These are phyloP conservation scores for Dioscorea dumetorum DNA, from an alignment of 106 monocot genomes.

Conservation along the genomic window DNA sequence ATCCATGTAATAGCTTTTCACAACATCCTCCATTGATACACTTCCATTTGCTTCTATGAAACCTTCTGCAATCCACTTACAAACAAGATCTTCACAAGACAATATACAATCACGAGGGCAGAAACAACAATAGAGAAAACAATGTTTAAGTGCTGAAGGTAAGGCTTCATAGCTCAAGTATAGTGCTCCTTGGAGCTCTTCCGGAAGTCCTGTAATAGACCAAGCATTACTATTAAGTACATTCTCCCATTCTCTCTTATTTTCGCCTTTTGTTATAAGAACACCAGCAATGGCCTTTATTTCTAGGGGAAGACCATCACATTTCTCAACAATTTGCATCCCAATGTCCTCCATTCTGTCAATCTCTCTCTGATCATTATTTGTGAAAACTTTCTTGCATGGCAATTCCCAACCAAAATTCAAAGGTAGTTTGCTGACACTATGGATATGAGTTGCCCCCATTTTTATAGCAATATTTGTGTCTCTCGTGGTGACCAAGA, in stretches of 20 bases:
- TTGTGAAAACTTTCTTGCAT: conserved; percentile 5
- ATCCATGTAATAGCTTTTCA: too few relatives aligned
- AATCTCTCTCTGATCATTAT: not conserved
- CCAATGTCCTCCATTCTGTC: conserved; percentile 16
- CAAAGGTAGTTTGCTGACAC: conserved; percentile 4
- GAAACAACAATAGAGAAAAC: too few relatives aligned
- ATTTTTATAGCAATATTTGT: conserved; percentile 13
- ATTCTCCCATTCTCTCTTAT: conserved; percentile 12
- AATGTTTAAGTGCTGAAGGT: too few relatives aligned
- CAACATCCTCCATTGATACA: too few relatives aligned
- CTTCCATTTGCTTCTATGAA: too few relatives aligned
- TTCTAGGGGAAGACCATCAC: conserved; percentile 36
- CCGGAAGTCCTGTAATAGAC: conserved; percentile 15
- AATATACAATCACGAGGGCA: too few relatives aligned
- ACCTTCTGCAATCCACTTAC: too few relatives aligned
- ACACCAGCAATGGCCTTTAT: conserved; percentile 34
- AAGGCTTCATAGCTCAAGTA: conserved; percentile 29
- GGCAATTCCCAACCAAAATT: conserved; percentile 23
- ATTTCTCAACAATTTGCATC: conserved; percentile 20
- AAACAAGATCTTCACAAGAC: too few relatives aligned
- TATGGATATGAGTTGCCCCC: conserved; percentile 4
- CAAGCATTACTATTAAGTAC: conserved; percentile 14
- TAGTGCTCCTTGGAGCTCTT: conserved; percentile 16
- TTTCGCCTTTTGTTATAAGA: conserved; percentile 9
- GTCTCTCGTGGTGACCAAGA: conserved; percentile 28